Conservation (phyloP, 805 yeast species). For the Saccharomycopsis schoenii region DNA sequence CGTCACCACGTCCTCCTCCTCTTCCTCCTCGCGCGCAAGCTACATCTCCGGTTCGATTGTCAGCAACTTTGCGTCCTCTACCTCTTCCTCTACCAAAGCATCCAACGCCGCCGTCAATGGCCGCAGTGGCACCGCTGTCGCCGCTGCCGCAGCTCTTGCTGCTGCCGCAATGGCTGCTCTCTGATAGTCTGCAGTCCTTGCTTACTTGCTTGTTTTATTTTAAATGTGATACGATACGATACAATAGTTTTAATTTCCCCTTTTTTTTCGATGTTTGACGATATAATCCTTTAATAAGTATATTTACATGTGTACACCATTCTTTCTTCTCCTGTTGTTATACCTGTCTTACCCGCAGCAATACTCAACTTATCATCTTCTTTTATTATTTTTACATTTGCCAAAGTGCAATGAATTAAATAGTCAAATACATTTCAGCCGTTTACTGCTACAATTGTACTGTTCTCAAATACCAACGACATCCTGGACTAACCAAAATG, state of each 20-base stretch:
- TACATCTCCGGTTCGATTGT: constrained; percentile 12
- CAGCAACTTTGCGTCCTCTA: neutral
- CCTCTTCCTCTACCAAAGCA: neutral
- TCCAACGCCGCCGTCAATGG: neutral
- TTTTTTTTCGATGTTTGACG: neutral
- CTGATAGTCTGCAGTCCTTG: neutral
- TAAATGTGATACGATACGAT: neutral
- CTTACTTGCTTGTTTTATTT: neutral
- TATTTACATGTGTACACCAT: too few relatives aligned
- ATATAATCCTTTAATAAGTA: neutral
- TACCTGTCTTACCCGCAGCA: too few relatives aligned
- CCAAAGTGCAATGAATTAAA: too few relatives aligned
- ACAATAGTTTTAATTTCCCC: neutral
- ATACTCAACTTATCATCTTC: too few relatives aligned
- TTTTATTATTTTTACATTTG: too few relatives aligned
- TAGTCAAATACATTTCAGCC: too few relatives aligned
- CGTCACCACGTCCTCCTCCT: neutral
- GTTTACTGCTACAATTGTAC: too few relatives aligned
- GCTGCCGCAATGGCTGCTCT: neutral
- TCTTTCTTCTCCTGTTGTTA: too few relatives aligned
- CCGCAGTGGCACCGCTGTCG: neutral
- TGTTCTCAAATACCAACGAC: too few relatives aligned
- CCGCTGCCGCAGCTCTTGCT: neutral
- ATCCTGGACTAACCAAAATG: too few relatives aligned
- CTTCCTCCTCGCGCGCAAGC: constrained; percentile 6